Base-by-base conservation (phyloP, 2,329 filamentous ascomycete genomes). In the Fusarium torreyae region DNA sequence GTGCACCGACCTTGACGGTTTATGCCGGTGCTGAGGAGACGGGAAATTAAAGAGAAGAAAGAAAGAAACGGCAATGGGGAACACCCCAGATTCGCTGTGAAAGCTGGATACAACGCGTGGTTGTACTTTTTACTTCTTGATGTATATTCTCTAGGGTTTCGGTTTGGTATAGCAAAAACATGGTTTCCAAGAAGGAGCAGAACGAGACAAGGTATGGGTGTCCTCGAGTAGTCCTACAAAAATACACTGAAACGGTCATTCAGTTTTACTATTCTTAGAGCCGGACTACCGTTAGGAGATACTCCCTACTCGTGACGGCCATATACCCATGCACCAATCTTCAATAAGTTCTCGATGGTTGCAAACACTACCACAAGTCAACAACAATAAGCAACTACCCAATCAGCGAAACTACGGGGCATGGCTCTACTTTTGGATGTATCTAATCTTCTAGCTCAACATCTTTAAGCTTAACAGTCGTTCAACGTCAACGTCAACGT, bases 1-100 rank as follows among this genome's bases (percentile, higher is more conserved):
- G 38, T n/a, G 71, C 68, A 10, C 57, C 72, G 22, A 75, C 71
- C 18, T 54, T 72, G 28, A 71, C 66, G 13, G 54, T 52, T 40
- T 52, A 34, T 18, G 31, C 54, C 20, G 31, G 36, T 14, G 38
- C 58, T 20, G 39, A 50, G 22, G 36, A 55, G 39, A 73, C 68
- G n/a, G 57, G 49, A 7, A 55, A 42, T 26, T 70, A 58, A 24
- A 24, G 7, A 24, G 20, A 26, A 15, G 15, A 26, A 6, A 8
- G 9, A 43, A 15, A 39, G 14, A 28, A 17, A 31, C 6, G 7
- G 5, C n/a, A 14, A 22, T 20, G 38, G 14, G 34, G 1, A 31
- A 33, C 33, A 43, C 26, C 43, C 36, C 15, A 22, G n/a, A 44
- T 58, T 28, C 44, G 24, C 15, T 53, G 38, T 56, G 43, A 60